Evolutionary conservation across 495 filamentous ascomycete species (phyloP), one percentile per base, ranked within the genome.

Genomic region (Podospora didyma): DNA sequence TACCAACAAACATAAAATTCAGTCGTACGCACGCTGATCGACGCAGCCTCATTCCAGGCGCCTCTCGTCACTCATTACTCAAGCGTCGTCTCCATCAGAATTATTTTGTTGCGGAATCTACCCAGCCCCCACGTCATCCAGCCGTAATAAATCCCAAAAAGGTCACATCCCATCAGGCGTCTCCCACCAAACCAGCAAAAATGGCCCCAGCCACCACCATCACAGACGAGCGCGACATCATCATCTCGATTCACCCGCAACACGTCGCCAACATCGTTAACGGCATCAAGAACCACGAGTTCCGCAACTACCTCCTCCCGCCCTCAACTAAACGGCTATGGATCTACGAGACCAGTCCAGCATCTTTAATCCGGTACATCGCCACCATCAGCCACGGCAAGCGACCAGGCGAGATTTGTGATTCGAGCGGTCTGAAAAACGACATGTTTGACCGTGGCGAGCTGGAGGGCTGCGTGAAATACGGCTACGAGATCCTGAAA

Each of bases 251-350:
- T 51, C 66, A 70, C 17, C 69, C 69, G 21, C 60, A 63, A 22
- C 64, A 75, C 53, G 64, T 75, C 39, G 45, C 21, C 12, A 70
- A 73, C 47, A 74, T 75, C 31, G 67, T 59, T 39, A 51, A 39
- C 4, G 17, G 67, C 2, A n/a, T 48, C 9, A 74, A 74, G 48
- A 75, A 69, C 57, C 72, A 75, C 62, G 70, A 75, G 57, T 75
- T 66, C 54, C 66, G 72, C 16, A 62, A 66, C 14, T 74, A 75
- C 48, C 67, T 65, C 11, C 69, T 75, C 21, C 67, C 67, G 48
- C 28, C 53, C 10, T 56, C 49, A 22, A 62, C 73, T 7, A 41
- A 31, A 7, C 62, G 64, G 17, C 61, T 75, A 26, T 75, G 73
- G 73, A 63, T 75, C 49, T 75, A 75, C 63, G 63, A 58, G 21